phyloP scores from a whole-genome alignment of 108 stramenopile genomes.

The Cyclotella baltica region DNA sequence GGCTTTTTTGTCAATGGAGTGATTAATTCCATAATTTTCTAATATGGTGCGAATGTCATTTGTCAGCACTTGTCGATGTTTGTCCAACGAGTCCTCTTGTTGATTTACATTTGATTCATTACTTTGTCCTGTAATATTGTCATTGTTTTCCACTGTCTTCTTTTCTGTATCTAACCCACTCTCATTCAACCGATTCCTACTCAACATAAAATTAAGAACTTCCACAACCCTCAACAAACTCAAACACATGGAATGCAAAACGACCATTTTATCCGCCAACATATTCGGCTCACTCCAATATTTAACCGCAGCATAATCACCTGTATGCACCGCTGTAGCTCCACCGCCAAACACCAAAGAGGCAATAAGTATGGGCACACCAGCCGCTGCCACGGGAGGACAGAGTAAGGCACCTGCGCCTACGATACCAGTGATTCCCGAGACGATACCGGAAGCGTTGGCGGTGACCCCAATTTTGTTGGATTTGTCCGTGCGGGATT shows the following conservation, averaged over 20 bases:
- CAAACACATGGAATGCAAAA: conserved; percentile 69
- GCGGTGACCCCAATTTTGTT: conserved; percentile 66
- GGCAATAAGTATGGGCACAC: conserved; percentile 74
- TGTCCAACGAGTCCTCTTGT: neutral
- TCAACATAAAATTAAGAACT: conserved; percentile 66
- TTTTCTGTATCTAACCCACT: neutral
- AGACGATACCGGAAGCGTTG: conserved; percentile 62
- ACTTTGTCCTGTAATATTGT: neutral
- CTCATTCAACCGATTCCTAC: conserved; percentile 11
- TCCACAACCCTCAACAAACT: conserved; percentile 64
- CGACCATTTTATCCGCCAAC: conserved; percentile 69
- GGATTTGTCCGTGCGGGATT: conserved; percentile 49
- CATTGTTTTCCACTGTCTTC: neutral
- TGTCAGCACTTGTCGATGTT: conserved; percentile 14
- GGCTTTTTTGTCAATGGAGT: neutral
- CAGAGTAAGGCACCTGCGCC: conserved; percentile 71
- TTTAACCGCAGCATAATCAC: conserved; percentile 59
- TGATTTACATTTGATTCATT: neutral
- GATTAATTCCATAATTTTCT: conserved; percentile 29
- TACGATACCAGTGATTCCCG: conserved; percentile 67
- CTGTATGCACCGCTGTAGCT: conserved; percentile 68
- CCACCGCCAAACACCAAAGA: conserved; percentile 74
- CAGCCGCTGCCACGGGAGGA: conserved; percentile 60
- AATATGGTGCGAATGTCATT: conserved; percentile 29
- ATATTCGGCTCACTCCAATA: conserved; percentile 73